Percentiles rank a stretch among this genome's conserved stretches.
phyloP scores from a whole-genome alignment of 2,329 filamentous ascomycete species.

The Botryotinia convoluta region DNA sequence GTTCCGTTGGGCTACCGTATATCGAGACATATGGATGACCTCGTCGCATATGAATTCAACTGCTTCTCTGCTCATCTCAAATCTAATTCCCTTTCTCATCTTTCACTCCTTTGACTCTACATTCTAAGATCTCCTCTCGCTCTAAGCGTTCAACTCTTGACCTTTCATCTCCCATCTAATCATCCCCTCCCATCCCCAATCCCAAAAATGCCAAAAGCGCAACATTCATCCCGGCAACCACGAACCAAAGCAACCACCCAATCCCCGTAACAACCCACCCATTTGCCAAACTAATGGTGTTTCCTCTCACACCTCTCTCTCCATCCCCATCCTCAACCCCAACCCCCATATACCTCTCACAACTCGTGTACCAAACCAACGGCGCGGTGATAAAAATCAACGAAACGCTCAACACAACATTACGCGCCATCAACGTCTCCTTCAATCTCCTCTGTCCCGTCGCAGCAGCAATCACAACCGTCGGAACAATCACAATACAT shows the following conservation, averaged over 20 bases:
- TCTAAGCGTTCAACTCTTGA: not conserved
- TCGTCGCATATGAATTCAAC: too few relatives aligned
- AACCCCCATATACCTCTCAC: constrained; percentile 70
- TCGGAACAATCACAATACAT: constrained; percentile 74
- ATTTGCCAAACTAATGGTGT: constrained; percentile 58
- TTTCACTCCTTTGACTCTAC: not conserved
- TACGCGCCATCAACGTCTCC: constrained; percentile 67
- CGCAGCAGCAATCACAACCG: constrained; percentile 75
- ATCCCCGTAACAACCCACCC: constrained; percentile 58
- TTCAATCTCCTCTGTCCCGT: constrained; percentile 68
- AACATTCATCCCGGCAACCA: constrained; percentile 74
- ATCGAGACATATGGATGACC: too few relatives aligned
- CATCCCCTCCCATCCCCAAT: constrained; percentile 22
- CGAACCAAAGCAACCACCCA: constrained; percentile 63
- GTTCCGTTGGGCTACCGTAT: too few relatives aligned
- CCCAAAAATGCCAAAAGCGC: constrained; percentile 67
- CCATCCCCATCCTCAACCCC: constrained; percentile 21
- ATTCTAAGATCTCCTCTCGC: too few relatives aligned
- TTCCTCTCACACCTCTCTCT: constrained; percentile 27
- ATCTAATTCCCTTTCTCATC: not conserved
- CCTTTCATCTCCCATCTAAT: not conserved
- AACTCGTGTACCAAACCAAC: constrained; percentile 78
- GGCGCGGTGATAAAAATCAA: constrained; percentile 77
- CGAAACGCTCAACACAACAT: constrained; percentile 76
- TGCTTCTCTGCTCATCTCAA: not conserved